Evolutionary conservation across 2,329 filamentous ascomycete species (phyloP).

Genomic region (Dendrostoma leiphaemia): DNA sequence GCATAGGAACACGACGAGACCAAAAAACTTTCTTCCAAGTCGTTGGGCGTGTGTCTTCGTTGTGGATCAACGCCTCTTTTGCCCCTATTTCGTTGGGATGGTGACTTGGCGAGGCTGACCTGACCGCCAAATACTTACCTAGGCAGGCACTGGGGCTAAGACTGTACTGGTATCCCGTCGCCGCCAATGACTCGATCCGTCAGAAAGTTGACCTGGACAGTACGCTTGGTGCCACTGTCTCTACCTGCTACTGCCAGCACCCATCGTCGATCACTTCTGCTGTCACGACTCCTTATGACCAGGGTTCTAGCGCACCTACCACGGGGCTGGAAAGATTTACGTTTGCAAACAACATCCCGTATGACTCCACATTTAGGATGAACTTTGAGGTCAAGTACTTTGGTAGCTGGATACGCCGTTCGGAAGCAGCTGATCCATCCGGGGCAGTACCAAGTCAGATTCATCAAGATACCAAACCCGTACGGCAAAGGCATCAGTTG

Average conservation of each 20-base stretch:
- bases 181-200: not conserved
- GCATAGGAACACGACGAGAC: not conserved
- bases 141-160: conserved; percentile 1
- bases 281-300: not conserved
- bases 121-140: too few relatives aligned
- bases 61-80: not conserved
- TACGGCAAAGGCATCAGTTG: not conserved
- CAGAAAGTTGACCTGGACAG: not conserved
- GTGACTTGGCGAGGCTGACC: too few relatives aligned
- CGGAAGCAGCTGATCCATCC: not conserved
- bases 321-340: not conserved
- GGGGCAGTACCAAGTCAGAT: not conserved
- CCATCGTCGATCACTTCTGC: not conserved
- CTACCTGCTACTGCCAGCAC: not conserved
- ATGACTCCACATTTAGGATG: not conserved
- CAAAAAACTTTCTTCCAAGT: not conserved
- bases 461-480: not conserved
- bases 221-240: not conserved
- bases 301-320: not conserved
- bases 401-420: not conserved
- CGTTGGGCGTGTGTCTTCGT: not conserved
- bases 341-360: not conserved
- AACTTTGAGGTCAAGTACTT: too few relatives aligned
- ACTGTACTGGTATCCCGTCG: not conserved
- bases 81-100: too few relatives aligned